A percentile compares a stretch with the other conserved stretches of the same genome.
These are phyloP conservation scores for Candida endomychidarum DNA, from an alignment of 805 yeast species.

Conservation along the genomic window DNA sequence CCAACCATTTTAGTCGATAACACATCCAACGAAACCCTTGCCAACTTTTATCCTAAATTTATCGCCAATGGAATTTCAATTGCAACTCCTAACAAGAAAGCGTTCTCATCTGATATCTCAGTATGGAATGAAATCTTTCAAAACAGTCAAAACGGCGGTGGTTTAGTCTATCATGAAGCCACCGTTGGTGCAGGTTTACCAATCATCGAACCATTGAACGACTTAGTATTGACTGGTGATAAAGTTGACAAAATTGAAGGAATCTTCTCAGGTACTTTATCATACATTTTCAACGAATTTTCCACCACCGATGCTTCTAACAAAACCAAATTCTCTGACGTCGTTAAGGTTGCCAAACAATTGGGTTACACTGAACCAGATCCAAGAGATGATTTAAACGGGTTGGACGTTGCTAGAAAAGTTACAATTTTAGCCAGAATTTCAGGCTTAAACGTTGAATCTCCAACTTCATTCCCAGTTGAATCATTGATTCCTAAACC, in stretches of 20 bases:
- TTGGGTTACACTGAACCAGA: slow-evolving; percentile 98
- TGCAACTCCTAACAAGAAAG: slow-evolving; percentile 98
- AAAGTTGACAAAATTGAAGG: slow-evolving; percentile 91
- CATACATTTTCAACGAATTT: slow-evolving; percentile 92
- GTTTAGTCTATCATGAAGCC: slow-evolving; percentile 94
- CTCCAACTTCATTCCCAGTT: slow-evolving; percentile 91
- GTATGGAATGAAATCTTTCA: slow-evolving; percentile 77
- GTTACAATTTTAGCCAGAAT: slow-evolving; percentile 94
- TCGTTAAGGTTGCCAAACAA: slow-evolving; percentile 83
- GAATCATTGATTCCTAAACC: slow-evolving; percentile 89
- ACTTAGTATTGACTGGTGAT: slow-evolving; percentile 90
- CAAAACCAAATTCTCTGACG: slow-evolving; percentile 78
- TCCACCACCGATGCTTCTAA: slow-evolving; percentile 62
- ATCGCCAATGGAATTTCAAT: slow-evolving; percentile 79
- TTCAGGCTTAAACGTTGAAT: slow-evolving; percentile 79
- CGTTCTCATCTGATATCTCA: slow-evolving; percentile 74
- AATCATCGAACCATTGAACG: slow-evolving; percentile 82
- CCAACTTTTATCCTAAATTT: slow-evolving; percentile 74
- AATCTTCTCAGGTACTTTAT: slow-evolving; percentile 91
- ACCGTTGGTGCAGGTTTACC: slow-evolving; percentile 99
- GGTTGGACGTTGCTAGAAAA: slow-evolving; percentile 97
- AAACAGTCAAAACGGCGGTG: slow-evolving; percentile 52
- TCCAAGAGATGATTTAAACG: slow-evolving; percentile 98
- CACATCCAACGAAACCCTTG: slow-evolving; percentile 81
- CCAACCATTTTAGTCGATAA: slow-evolving; percentile 91